Evolutionary conservation across 108 stramenopile species (phyloP), one percentile per base, ranked within the genome.

Genomic region (Nitzschia sp.): DNA sequence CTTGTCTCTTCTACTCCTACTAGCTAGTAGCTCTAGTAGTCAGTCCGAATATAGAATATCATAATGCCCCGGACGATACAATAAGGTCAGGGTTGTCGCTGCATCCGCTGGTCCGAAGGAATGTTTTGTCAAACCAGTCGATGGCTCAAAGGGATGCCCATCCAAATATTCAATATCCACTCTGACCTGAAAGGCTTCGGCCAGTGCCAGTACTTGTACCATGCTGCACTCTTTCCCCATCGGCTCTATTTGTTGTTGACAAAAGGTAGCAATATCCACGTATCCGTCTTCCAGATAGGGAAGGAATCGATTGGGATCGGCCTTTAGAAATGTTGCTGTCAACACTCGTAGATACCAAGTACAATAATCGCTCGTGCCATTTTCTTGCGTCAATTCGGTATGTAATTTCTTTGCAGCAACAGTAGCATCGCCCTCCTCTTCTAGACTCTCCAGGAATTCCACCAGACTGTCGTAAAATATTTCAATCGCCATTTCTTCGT

Each of bases 1-100:
- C n/a, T n/a, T n/a, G n/a, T n/a, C n/a, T n/a, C n/a, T n/a, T n/a
- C n/a, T n/a, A n/a, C n/a, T n/a, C n/a, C n/a, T n/a, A n/a, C n/a
- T n/a, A n/a, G n/a, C n/a, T n/a, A n/a, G n/a, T n/a, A n/a, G n/a
- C n/a, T n/a, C n/a, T n/a, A n/a, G n/a, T n/a, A n/a, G n/a, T n/a
- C n/a, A n/a, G n/a, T n/a, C 59, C 1, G 57, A 41, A 68, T 94
- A 94, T 48, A 94, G 74, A 31, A 94, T 89, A 69, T 94, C 92
- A 80, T 89, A 94, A 62, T 94, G 92, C 2, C 92, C 92, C 1
- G 92, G 92, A 47, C 92, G 84, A 71, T 94, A 94, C 31, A 91
- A 61, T 45, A 94, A 66, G 9, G 84, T 65, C n/a, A 73, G 30
- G 28, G 45, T 50, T 5, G 68, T 45, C 0, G 38, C 21, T 22